Evolutionary conservation across 768 basidiomycete genomes (phyloP), one percentile per base, ranked within the genome.

Genomic region (Kwoniella botswanensis): DNA sequence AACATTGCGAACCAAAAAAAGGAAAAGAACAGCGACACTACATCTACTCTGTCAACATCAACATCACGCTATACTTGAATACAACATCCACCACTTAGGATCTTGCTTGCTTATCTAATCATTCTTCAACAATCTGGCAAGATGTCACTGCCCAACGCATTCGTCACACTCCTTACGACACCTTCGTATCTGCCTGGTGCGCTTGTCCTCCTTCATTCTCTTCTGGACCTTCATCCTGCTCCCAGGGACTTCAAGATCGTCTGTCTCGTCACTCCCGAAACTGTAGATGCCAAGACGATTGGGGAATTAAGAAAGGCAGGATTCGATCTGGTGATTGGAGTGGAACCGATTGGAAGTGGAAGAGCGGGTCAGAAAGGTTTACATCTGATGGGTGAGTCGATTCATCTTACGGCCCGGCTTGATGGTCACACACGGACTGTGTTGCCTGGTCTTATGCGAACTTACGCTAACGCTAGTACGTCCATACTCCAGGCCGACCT

Each of bases 221-320:
- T 99, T 79, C 86, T 88, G 18, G 84, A 85, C 54, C 88, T 90
- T 9, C 84, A 89, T 24, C 81, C 86, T 56, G 74, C 70, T 11
- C 83, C 88, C 35, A 88, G 89, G 63, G 87, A 90, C 60, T 92
- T 92, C 79, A 76, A 79, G 72, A 92, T 91, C 15, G 90, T 94
- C 71, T 97, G 94, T 84, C 85, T 99, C 54, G 93, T 96, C 71
- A 96, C 96, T 29, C 97, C 97, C 63, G 93, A 97, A 81, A 91
- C 92, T 0, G 90, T 98, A 82, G 90, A 93, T 83, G 91, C 95
- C 26, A 86, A 88, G 60, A 87, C 92, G 64, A 90, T 94, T 72
- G 92, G 90, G 79, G 87, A 89, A 63, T 87, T 98, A 60, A 87
- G 94, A 71, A 88, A 88, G 79, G 90, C 89, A 10, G 79, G 79